Base-by-base conservation (phyloP, 371 early-diverging fungal genomes). In the Sporodiniella umbellata region DNA sequence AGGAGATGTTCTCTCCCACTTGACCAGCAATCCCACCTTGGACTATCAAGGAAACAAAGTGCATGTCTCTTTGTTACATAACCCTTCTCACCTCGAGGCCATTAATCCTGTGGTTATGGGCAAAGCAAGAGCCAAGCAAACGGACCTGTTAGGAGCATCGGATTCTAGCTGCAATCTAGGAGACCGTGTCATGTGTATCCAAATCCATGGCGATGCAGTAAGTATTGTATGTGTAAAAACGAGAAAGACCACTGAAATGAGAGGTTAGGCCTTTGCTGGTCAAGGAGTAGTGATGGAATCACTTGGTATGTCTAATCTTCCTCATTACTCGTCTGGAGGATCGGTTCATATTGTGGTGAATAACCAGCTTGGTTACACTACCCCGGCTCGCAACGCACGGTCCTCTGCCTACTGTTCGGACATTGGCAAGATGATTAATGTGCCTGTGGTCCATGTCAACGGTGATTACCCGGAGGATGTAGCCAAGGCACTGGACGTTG, bases 301-400 rank as follows among this genome's bases (percentile, higher is more conserved):
- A n/a, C 68, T 97, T 21, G 92, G 93, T 8, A 62, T 98, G 39
- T 91, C 94, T 6, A 92, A 96, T 56, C 72, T 98, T 37, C 94
- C 96, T 3, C 93, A 92, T 45, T 98, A 87, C 68, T 85, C 90
- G 1, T 86, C 89, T 0, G 98, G 98, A 51, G 98, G 98, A 2
- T 88, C 93, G 3, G 69, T 98, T 14, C 98, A 98, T 62, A 80
- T 98, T 54, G 93, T 98, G 23, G 95, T 98, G 58, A 97, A 98
- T 68, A 98, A 98, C 66, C 98, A 98, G 71, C 78, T 96, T 26
- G 98, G 98, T 14, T 98, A 93, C 72, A 98, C 98, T 0, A 96
- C 97, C 8, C 90, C 92, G 8, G 90, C 95, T 8, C 86, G 84
- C 58, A 93, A 93, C 61, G 91, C 95, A 0, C 86, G 98, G 17